Percentiles rank a stretch among this genome's conserved stretches.
Evolutionary conservation across 2,329 filamentous ascomycete species (phyloP).

Genomic region (Claviceps pusilla): DNA sequence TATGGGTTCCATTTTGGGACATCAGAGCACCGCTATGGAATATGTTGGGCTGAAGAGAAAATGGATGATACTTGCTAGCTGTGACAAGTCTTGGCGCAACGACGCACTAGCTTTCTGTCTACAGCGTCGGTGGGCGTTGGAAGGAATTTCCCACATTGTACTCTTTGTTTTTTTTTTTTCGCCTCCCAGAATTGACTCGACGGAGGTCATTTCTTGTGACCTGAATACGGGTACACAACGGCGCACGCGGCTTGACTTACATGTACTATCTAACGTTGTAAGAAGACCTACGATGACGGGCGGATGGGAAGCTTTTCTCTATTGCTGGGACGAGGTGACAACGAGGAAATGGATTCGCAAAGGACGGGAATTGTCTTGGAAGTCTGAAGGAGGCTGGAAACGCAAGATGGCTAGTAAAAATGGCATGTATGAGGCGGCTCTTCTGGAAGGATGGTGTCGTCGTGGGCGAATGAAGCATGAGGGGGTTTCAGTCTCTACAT

Average conservation of each 20-base stretch:
- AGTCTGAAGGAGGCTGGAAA: too few relatives aligned
- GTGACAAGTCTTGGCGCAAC: background rate
- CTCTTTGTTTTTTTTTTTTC: background rate
- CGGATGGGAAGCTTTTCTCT: background rate
- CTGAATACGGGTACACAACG: background rate
- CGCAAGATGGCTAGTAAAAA: background rate
- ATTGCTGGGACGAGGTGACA: background rate
- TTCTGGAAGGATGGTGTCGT: background rate
- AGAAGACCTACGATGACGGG: background rate
- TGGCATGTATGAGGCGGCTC: background rate
- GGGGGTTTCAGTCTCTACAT: background rate
- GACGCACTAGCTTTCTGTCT: too few relatives aligned
- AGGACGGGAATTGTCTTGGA: background rate
- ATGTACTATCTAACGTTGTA: slow-evolving; percentile 4
- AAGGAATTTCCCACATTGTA: background rate
- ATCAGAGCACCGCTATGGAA: background rate
- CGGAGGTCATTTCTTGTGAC: background rate
- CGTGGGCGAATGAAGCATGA: background rate
- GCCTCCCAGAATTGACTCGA: background rate
- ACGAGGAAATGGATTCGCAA: background rate
- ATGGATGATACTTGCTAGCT: background rate
- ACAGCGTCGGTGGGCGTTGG: background rate
- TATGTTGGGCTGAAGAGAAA: background rate
- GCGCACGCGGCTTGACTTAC: slow-evolving; percentile 2
- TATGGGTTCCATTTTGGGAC: background rate